Base-by-base conservation (phyloP, 306 rosid genomes). In the Ziziphus jujuba region DNA sequence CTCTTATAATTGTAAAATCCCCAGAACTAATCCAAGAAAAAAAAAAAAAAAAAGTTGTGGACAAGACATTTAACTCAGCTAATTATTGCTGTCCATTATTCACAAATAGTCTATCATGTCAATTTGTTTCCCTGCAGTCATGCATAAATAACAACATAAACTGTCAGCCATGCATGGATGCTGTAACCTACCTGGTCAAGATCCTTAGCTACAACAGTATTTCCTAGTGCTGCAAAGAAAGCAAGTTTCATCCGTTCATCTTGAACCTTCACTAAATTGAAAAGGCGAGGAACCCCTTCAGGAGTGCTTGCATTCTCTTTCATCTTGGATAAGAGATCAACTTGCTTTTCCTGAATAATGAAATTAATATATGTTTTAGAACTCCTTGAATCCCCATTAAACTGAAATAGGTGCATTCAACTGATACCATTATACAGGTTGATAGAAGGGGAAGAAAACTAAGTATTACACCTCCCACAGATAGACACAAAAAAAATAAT, bases 231-330 rank as follows among this genome's bases (percentile, higher is more conserved):
- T 7, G 91, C 81, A 82, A 71, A 93, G 84, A 93, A 93, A 66
- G 98, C 98, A 69, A 93, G 91, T 66, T 90, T 90, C 95, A 90
- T 88, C 69, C 87, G 79, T 73, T 93, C 96, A 65, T 93, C 96
- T 63, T 44, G 79, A 62, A 93, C 95, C 77, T 81, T 81, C 45
- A 93, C 85, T 72, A 93, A 74, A 83, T 93, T 95, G 67, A 90
- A 90, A 61, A 93, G 91, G 53, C 96, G 97, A 9, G 86, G 95
- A 84, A 93, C 97, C 33, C 91, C 95, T 79, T 88, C 97, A 2
- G 98, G 97, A 75, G 90, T 81, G 71, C 63, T 81, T 33, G 84
- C 81, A 7, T 75, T 86, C 78, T 71, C 80, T 83, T 82, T 88
- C 81, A 85, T 6, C 76, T 64, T 84, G 66, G 90, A 81, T 63